Evolutionary conservation across 2,329 filamentous ascomycete species (phyloP).

Genomic region (Penicillium nordicum): DNA sequence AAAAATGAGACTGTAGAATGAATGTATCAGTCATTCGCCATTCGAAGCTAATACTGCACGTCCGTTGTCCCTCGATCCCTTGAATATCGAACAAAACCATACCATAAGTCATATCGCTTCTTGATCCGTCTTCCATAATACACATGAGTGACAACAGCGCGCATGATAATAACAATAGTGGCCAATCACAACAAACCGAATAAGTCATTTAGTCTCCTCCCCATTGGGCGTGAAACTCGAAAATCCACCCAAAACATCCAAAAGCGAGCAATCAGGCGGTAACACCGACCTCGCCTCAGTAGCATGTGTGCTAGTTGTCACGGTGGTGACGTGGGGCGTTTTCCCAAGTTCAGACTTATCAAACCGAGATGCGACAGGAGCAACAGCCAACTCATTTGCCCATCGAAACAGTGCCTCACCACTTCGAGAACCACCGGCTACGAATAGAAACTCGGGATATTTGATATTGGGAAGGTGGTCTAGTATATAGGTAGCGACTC

Average conservation of each 20-base stretch:
- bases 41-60: not conserved
- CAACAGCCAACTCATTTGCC: slow-evolving; percentile 71
- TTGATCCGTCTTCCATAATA: not conserved
- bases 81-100: not conserved
- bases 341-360: not conserved
- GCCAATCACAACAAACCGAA: not conserved
- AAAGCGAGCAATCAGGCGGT: slow-evolving; percentile 60
- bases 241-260: slow-evolving; percentile 7
- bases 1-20: not conserved
- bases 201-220: slow-evolving; percentile 52
- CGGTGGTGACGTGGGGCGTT: slow-evolving; percentile 60
- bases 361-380: slow-evolving; percentile 16
- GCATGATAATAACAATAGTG: not conserved
- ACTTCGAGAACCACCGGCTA: slow-evolving; percentile 81
- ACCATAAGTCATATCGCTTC: not conserved
- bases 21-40: not conserved
- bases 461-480: slow-evolving; percentile 54
- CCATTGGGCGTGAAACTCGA: not conserved
- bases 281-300: slow-evolving; percentile 79
- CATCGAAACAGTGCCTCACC: slow-evolving; percentile 89
- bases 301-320: slow-evolving; percentile 77
- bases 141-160: not conserved
- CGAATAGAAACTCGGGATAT: slow-evolving; percentile 76
- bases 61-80: not conserved
- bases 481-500: slow-evolving; percentile 68